Evolutionary conservation across 345 rosid species (phyloP).

Genomic region (Aquilaria malaccensis): DNA sequence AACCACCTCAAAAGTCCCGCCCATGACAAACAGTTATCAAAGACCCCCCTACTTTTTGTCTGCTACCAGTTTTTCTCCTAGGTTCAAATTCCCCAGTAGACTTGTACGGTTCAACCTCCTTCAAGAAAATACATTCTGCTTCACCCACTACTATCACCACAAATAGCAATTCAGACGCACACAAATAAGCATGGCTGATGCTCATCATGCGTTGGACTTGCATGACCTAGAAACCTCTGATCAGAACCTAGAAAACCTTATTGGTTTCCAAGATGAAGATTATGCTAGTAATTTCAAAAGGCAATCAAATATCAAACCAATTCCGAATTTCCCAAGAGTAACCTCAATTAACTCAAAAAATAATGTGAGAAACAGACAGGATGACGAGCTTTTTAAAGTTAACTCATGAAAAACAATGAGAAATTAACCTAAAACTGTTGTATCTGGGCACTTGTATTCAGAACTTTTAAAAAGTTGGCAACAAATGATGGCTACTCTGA

Average conservation of each 20-base stretch:
- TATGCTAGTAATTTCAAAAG: neutral
- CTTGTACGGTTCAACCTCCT: neutral
- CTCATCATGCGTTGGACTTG: neutral
- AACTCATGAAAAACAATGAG: too few species aligned
- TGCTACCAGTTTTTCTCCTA: constrained; percentile 7
- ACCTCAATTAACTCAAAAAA: too few species aligned
- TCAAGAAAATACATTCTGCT: neutral
- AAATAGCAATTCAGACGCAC: neutral
- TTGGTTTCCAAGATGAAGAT: neutral
- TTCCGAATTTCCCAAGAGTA: too few species aligned
- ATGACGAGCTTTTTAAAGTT: too few species aligned
- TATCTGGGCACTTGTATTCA: too few species aligned
- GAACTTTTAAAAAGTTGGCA: too few species aligned
- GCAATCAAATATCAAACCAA: too few species aligned
- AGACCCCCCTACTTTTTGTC: neutral
- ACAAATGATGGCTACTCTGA: too few species aligned
- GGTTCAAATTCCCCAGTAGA: constrained; percentile 4
- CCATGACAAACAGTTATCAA: constrained; percentile 9
- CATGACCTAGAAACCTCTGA: neutral
- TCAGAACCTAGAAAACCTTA: neutral
- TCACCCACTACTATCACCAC: neutral
- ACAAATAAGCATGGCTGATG: neutral
- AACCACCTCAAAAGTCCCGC: constrained; percentile 35
- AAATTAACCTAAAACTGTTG: too few species aligned
- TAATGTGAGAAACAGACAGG: too few species aligned